Percentiles rank a stretch among this genome's conserved stretches.
phyloP scores from a whole-genome alignment of 148 eudicot species.

The Diospyros lotus region DNA sequence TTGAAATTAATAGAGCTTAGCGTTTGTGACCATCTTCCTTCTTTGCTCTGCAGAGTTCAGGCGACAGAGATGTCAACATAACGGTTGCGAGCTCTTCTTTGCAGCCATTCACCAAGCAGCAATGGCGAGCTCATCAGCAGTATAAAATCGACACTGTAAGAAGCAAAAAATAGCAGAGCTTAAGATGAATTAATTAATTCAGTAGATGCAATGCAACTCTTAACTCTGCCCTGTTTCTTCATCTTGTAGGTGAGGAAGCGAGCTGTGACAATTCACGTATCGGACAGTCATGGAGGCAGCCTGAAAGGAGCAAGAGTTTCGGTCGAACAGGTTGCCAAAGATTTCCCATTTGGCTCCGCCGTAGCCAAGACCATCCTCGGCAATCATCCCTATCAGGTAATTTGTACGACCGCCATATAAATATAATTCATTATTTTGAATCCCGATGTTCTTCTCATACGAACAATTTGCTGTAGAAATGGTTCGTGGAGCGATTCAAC shows the following conservation, averaged over 20 bases:
- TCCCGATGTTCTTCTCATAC: background rate
- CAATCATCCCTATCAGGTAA: constrained; percentile 70
- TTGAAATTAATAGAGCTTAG: background rate
- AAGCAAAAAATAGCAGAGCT: background rate
- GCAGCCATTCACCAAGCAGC: constrained; percentile 71
- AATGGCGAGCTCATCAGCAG: constrained; percentile 74
- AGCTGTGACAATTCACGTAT: constrained; percentile 65
- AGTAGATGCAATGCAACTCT: no score
- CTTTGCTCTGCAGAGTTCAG: constrained; percentile 31
- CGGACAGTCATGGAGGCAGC: constrained; percentile 49
- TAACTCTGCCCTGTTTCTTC: no score
- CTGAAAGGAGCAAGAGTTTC: constrained; percentile 55
- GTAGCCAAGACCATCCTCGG: constrained; percentile 65
- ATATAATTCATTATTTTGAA: background rate
- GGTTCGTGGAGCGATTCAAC: constrained; percentile 81
- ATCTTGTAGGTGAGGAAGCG: constrained; percentile 66
- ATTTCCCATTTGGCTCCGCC: constrained; percentile 92
- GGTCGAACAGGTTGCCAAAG: constrained; percentile 62
- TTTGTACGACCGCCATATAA: background rate
- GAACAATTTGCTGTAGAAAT: constrained; percentile 36
- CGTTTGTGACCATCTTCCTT: background rate
- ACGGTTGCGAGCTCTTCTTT: constrained; percentile 57
- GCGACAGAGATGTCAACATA: constrained; percentile 38
- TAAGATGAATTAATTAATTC: no score
- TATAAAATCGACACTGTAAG: constrained; percentile 48